Conservation (phyloP, 2,329 filamentous ascomycete species). For the Lasiodiplodia citricola region DNA sequence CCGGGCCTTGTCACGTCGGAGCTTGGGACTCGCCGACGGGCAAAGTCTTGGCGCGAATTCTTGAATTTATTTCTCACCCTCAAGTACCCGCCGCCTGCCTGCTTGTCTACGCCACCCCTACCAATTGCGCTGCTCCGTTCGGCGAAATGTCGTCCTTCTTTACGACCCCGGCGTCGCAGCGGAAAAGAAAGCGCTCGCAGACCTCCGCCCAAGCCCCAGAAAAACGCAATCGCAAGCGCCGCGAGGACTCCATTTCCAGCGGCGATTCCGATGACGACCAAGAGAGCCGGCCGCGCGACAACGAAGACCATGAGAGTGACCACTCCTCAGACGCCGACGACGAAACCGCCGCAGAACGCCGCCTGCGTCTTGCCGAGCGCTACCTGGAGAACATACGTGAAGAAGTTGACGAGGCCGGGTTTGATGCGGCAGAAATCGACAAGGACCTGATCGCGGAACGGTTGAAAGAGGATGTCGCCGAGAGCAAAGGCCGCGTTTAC, state of each 20-base stretch:
- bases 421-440: constrained; percentile 93
- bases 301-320: constrained; percentile 56
- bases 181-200: constrained; percentile 80
- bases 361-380: constrained; percentile 84
- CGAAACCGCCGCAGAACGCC: constrained; percentile 88
- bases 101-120: neutral
- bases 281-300: constrained; percentile 51
- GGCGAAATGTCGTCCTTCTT: constrained; percentile 73
- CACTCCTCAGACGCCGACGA: constrained; percentile 71
- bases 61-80: constrained; percentile 26
- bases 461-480: constrained; percentile 88
- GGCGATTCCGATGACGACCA: constrained; percentile 74
- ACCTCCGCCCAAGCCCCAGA: constrained; percentile 61
- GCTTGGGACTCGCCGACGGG: constrained; percentile 20
- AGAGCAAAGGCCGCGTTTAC: constrained; percentile 89
- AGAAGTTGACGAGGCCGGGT: constrained; percentile 79
- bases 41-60: constrained; percentile 27
- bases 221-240: constrained; percentile 62
- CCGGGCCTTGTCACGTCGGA: constrained; percentile 14
- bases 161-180: constrained; percentile 81
- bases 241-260: constrained; percentile 84
- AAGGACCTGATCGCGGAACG: constrained; percentile 89
- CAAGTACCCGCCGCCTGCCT: neutral
- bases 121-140: neutral
- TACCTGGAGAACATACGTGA: constrained; percentile 90